Percentiles rank a stretch among this genome's conserved stretches.
These are phyloP conservation scores for Solanum peruvianum DNA, from an alignment of 257 asterid genomes.

Conservation along the genomic window DNA sequence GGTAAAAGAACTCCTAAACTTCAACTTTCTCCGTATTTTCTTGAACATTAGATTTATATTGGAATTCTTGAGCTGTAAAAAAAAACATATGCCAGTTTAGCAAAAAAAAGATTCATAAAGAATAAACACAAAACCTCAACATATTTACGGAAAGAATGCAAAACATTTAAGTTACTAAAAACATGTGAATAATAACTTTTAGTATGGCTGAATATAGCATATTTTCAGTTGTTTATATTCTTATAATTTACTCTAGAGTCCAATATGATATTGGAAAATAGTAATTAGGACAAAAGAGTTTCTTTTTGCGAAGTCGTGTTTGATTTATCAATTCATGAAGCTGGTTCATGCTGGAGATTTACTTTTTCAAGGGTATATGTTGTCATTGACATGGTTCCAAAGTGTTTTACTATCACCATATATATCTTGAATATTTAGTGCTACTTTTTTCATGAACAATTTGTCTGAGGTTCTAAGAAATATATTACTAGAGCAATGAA, in stretches of 20 bases:
- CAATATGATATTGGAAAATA: background rate
- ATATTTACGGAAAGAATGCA: too few relatives aligned
- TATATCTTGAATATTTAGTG: background rate
- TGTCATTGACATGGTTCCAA: background rate
- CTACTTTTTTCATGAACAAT: background rate
- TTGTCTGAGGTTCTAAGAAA: slow-evolving; percentile 53
- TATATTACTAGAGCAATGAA: slow-evolving; percentile 41
- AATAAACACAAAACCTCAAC: too few relatives aligned
- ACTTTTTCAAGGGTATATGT: background rate
- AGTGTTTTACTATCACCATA: background rate
- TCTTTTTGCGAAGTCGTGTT: background rate
- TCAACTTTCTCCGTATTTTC: too few relatives aligned
- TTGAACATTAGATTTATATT: too few relatives aligned
- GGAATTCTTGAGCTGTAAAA: too few relatives aligned
- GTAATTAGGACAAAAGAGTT: background rate
- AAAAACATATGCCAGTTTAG: too few relatives aligned
- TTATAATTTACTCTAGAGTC: background rate
- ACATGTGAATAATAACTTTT: too few relatives aligned
- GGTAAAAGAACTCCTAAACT: too few relatives aligned
- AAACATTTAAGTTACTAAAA: too few relatives aligned
- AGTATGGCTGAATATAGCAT: background rate
- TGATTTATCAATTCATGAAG: background rate
- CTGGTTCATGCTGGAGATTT: background rate
- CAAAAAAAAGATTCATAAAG: too few relatives aligned
- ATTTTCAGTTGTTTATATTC: background rate